Evolutionary conservation across 2,329 filamentous ascomycete species (phyloP).

Genomic region (Colletotrichum sp.): DNA sequence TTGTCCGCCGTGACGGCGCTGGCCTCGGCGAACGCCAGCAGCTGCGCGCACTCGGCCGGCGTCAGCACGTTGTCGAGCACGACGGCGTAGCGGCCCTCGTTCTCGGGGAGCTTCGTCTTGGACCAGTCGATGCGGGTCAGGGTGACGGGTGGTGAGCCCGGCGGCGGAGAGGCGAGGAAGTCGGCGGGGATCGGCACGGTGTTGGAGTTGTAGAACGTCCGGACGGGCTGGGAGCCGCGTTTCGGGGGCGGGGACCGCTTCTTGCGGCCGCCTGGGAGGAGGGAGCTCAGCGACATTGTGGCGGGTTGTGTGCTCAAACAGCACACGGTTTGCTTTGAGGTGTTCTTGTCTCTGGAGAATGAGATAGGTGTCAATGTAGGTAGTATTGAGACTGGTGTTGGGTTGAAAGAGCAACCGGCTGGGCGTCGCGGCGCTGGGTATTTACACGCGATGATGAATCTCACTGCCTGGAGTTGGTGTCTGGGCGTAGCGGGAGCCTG

Average conservation of each 20-base stretch:
- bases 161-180: slow-evolving; percentile 45
- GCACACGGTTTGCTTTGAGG: neutral
- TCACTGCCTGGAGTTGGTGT: neutral
- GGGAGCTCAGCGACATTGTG: neutral
- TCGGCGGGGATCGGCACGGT: slow-evolving; percentile 39
- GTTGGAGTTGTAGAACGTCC: slow-evolving; percentile 32
- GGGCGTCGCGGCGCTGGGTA: neutral
- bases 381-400: neutral
- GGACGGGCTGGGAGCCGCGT: neutral
- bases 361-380: neutral
- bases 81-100: slow-evolving; percentile 57
- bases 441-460: neutral
- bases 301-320: neutral
- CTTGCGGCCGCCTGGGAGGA: neutral
- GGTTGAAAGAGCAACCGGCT: neutral
- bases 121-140: slow-evolving; percentile 56
- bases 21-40: slow-evolving; percentile 57
- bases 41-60: slow-evolving; percentile 59
- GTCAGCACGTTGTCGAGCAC: slow-evolving; percentile 64
- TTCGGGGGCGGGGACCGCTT: neutral
- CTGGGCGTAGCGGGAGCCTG: neutral
- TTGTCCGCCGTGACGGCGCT: slow-evolving; percentile 48
- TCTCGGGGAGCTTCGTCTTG: slow-evolving; percentile 51
- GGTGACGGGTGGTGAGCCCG: slow-evolving; percentile 39
- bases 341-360: neutral